These are phyloP conservation scores for Coniochaeta hoffmannii DNA, from an alignment of 2,329 filamentous ascomycete species.

Conservation along the genomic window DNA sequence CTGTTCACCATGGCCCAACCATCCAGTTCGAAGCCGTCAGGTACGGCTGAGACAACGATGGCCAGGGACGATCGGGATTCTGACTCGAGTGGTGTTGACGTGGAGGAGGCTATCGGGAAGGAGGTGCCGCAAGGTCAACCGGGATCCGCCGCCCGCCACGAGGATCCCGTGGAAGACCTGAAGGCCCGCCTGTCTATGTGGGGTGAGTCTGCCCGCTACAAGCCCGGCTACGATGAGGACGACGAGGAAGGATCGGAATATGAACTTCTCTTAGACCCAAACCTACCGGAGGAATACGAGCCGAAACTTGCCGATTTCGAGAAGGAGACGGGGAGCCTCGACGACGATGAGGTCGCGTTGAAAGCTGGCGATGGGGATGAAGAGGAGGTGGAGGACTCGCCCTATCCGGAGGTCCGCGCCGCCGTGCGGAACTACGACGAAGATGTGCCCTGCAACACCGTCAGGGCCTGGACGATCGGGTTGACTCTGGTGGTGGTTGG, in stretches of 20 bases:
- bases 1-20: constrained; percentile 23
- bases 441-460: constrained; percentile 57
- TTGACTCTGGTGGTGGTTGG: constrained; percentile 47
- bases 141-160: constrained; percentile 6
- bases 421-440: constrained; percentile 59
- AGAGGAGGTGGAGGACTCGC: constrained; percentile 48
- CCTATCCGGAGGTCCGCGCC: constrained; percentile 59
- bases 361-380: constrained; percentile 21
- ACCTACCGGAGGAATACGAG: constrained; percentile 36
- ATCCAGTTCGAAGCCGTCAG: constrained; percentile 23
- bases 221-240: constrained; percentile 25
- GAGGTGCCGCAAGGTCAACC: constrained; percentile 16
- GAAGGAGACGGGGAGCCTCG: constrained; percentile 9
- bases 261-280: constrained; percentile 49
- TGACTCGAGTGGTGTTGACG: constrained; percentile 16
- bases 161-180: constrained; percentile 21
- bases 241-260: constrained; percentile 43
- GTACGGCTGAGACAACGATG: constrained; percentile 18
- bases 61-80: constrained; percentile 18
- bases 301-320: constrained; percentile 20
- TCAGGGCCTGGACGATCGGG: constrained; percentile 59
- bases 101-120: constrained; percentile 19
- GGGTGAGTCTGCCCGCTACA: constrained; percentile 29
- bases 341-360: constrained; percentile 14
- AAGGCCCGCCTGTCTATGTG: constrained; percentile 32